Base-by-base conservation (phyloP, 1,139 yeast genomes). In the Suhomyces taliae region DNA sequence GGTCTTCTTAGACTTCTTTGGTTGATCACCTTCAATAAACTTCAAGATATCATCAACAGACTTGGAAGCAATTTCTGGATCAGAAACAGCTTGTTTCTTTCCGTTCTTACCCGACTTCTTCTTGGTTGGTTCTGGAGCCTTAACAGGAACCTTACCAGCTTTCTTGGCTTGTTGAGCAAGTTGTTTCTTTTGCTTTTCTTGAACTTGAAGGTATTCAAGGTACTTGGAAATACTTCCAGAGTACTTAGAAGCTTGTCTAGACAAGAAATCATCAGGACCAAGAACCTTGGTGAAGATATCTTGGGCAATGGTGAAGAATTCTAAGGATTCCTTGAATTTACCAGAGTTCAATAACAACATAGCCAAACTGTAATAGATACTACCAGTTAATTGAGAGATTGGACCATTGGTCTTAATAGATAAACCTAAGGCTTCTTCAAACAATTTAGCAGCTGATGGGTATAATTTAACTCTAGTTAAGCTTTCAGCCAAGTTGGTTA, bases 31-130 rank as follows among this genome's bases (percentile, higher is more conserved):
- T 62, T 83, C 86, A 57, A 86, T 83, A 58, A 79, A 86, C 44
- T 75, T 74, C 67, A 85, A 71, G 52, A 86, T 79, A 49, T 85
- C 91, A 44, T 85, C 91, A 48, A 85, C 78, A 15, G 87, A 81
- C 63, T 82, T 74, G 44, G 70, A 67, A 11, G 85, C 84, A 53
- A 85, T 74, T 36, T 74, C 78, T 26, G 87, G 83, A 55, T 78
- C 71, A 11, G 81, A 67, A 43, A 53, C 49, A 45, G 60, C 57
- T 15, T 46, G 50, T 45, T 60, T 55, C 46, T 58, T 54, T 11
- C 54, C 42, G 36, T 47, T 43, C 45, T 47, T 49, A 2, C 40
- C 35, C 40, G 48, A 43, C 34, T 46, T 48, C 39, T 45, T 48
- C 38, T 53, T 48, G 19, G 44, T 47, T n/a, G 39, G 42, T 27